Conservation (phyloP, 176 grass and related monocot species). For the Eragrostis nindensis region DNA sequence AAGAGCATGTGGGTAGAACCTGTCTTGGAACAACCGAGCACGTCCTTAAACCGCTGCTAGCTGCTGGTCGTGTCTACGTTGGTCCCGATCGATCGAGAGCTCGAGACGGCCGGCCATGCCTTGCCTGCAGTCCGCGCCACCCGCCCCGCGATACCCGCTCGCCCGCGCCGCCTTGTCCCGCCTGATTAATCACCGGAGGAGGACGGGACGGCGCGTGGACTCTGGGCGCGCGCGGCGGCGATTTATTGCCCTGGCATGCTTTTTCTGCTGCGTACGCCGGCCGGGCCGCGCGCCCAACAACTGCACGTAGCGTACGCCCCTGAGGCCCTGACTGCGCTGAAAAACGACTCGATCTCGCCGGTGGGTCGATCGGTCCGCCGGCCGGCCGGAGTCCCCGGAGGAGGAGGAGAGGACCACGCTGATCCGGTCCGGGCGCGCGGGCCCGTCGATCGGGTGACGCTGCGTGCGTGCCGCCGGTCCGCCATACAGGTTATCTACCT, state of each 20-base stretch:
- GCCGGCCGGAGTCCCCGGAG: background rate
- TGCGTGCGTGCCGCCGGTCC: constrained; percentile 20
- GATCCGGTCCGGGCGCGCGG: background rate
- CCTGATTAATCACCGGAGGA: background rate
- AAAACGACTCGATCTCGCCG: background rate
- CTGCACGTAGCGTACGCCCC: background rate
- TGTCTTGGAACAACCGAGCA: constrained; percentile 12
- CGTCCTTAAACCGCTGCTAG: background rate
- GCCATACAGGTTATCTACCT: constrained; percentile 26
- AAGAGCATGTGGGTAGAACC: background rate
- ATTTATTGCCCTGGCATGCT: constrained; percentile 11
- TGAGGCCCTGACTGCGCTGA: no score
- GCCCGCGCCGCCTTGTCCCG: background rate
- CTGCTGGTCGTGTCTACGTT: no score
- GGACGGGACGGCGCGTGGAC: background rate
- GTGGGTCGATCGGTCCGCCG: background rate
- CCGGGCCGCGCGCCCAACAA: background rate
- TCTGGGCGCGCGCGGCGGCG: background rate
- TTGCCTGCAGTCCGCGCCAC: no score
- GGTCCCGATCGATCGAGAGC: no score
- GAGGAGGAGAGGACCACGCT: constrained; percentile 1
- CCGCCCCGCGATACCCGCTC: background rate
- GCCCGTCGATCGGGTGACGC: background rate
- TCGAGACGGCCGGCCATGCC: background rate
- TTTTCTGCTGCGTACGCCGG: constrained; percentile 12